These are phyloP conservation scores for Immersiporthe knoxdaviesiana DNA, from an alignment of 2,329 filamentous ascomycete species.

Conservation along the genomic window DNA sequence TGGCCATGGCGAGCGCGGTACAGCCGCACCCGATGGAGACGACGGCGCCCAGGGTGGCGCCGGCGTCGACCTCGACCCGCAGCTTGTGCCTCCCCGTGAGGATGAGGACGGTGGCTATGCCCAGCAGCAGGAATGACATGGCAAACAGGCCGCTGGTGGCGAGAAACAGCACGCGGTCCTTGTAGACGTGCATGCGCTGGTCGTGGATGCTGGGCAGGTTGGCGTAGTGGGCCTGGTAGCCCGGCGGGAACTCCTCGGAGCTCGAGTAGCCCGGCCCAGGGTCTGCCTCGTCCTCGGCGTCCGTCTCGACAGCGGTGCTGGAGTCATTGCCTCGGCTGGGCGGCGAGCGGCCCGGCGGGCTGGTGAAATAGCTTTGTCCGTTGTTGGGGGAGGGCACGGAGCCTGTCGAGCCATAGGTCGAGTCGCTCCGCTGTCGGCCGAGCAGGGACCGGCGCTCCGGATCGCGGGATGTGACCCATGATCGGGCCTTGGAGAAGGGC, in stretches of 20 bases:
- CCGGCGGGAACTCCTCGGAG: constrained; percentile 53
- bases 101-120: constrained; percentile 67
- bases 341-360: constrained; percentile 38
- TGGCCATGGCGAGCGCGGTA: constrained; percentile 61
- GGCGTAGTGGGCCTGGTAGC: constrained; percentile 59
- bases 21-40: constrained; percentile 67
- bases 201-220: constrained; percentile 55
- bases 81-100: constrained; percentile 69
- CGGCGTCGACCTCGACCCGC: constrained; percentile 72
- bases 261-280: constrained; percentile 47
- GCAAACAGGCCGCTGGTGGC: constrained; percentile 58
- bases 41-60: constrained; percentile 70
- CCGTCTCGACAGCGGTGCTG: constrained; percentile 41
- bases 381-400: constrained; percentile 30
- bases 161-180: constrained; percentile 60
- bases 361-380: constrained; percentile 33
- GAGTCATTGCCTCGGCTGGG: constrained; percentile 33
- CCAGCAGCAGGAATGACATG: constrained; percentile 64
- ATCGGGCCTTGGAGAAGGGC: constrained; percentile 55
- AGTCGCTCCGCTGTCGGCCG: constrained; percentile 32
- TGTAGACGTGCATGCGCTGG: constrained; percentile 53
- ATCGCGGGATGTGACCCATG: constrained; percentile 49
- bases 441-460: constrained; percentile 34
- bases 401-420: constrained; percentile 32
- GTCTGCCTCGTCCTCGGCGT: constrained; percentile 47